These are phyloP conservation scores for Neofusicoccum ribis DNA, from an alignment of 2,329 filamentous ascomycete genomes.

Conservation along the genomic window DNA sequence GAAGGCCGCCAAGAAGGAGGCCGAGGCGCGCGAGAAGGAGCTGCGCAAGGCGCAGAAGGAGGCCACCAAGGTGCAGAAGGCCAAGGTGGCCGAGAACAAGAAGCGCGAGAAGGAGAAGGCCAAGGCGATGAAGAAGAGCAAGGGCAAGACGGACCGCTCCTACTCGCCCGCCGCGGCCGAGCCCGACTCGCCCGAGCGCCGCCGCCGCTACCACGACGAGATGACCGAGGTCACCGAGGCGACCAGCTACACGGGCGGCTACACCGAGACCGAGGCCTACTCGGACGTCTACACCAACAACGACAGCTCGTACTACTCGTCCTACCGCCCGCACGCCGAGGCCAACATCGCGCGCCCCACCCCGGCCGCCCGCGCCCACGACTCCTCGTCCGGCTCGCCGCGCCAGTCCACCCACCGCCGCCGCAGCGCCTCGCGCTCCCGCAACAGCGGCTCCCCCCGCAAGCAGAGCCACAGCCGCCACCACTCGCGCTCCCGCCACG, in stretches of 20 bases:
- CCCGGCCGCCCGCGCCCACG: constrained; percentile 26
- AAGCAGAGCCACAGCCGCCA: constrained; percentile 29
- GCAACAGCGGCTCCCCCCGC: constrained; percentile 32
- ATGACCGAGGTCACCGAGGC: constrained; percentile 45
- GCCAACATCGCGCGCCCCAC: constrained; percentile 19
- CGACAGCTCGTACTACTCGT: constrained; percentile 31
- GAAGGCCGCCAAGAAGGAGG: constrained; percentile 35
- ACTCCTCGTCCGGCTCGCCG: constrained; percentile 19
- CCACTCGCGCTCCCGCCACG: constrained; percentile 5
- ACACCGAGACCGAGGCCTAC: constrained; percentile 29
- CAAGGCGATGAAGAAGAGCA: constrained; percentile 43
- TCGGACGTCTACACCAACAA: constrained; percentile 25
- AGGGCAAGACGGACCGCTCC: constrained; percentile 32
- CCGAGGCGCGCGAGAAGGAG: constrained; percentile 44
- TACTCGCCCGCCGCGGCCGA: constrained; percentile 25
- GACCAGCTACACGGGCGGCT: constrained; percentile 43
- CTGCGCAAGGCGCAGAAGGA: constrained; percentile 30
- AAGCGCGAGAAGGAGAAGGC: constrained; percentile 46
- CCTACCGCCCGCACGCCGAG: constrained; percentile 42
- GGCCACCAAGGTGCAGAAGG: constrained; percentile 31
- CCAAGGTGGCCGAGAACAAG: constrained; percentile 31
- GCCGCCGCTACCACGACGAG: constrained; percentile 48
- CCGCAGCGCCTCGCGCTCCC: neutral
- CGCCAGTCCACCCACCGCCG: constrained; percentile 19
- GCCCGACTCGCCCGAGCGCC: constrained; percentile 14